Conservation (phyloP, 2,329 filamentous ascomycete genomes). For the Phialophora tarda region DNA sequence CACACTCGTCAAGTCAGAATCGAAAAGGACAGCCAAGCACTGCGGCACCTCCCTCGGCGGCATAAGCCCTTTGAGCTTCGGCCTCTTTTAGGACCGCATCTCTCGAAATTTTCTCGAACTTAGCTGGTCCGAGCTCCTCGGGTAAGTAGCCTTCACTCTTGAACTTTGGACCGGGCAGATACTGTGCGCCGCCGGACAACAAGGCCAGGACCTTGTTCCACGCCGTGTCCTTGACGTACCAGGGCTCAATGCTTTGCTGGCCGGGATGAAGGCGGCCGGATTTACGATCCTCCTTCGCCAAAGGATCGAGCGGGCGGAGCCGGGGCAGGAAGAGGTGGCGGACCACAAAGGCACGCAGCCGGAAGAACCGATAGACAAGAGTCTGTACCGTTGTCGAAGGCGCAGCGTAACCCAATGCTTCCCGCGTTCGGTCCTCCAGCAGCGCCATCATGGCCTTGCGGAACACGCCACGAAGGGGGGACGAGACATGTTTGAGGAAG, state of each 20-base stretch:
- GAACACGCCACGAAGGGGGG: background rate
- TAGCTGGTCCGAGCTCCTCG: background rate
- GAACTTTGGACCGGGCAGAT: background rate
- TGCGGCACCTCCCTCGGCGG: background rate
- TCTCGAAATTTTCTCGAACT: background rate
- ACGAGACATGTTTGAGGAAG: background rate
- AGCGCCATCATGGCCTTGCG: background rate
- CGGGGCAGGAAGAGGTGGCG: slow-evolving; percentile 15
- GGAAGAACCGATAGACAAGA: slow-evolving; percentile 14
- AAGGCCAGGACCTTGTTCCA: background rate
- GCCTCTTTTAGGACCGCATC: background rate
- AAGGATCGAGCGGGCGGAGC: slow-evolving; percentile 5
- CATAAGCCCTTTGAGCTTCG: background rate
- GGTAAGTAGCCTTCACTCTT: background rate
- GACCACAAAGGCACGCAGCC: slow-evolving; percentile 17
- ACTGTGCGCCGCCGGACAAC: background rate
- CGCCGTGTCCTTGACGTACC: background rate
- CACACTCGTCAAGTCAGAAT: background rate
- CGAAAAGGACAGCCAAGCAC: background rate
- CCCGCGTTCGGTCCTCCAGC: background rate
- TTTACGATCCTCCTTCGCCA: background rate
- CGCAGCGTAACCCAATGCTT: background rate
- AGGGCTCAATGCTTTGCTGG: background rate
- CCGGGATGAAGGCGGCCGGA: background rate
- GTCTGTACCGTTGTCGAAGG: slow-evolving; percentile 29